Conservation (phyloP, 2,329 filamentous ascomycete species). For the Trichoderma sp. region DNA sequence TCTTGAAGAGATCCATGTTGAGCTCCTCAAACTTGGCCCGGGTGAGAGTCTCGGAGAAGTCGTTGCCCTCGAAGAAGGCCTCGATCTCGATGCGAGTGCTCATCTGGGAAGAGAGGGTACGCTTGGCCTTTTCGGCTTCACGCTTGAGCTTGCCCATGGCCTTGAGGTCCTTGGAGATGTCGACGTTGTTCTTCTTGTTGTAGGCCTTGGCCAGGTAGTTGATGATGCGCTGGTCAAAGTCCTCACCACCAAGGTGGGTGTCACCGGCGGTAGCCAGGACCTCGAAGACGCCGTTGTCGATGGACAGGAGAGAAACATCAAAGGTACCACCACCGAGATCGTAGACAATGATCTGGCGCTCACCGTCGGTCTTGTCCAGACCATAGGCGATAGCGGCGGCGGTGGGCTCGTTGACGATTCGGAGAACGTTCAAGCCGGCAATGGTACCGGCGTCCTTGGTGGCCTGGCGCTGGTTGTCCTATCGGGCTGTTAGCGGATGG, state of each 20-base stretch:
- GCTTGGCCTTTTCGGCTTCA: conserved; percentile 99
- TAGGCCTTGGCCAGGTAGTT: conserved; percentile 94
- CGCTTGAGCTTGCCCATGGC: conserved; percentile 99
- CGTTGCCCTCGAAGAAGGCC: conserved; percentile 92
- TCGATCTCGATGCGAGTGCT: conserved; percentile 95
- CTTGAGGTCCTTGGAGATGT: conserved; percentile 93
- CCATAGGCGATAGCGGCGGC: conserved; percentile 94
- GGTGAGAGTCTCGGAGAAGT: conserved; percentile 97
- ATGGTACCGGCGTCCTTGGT: conserved; percentile 94
- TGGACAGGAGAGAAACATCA: conserved; percentile 90
- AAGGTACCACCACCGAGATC: conserved; percentile 94
- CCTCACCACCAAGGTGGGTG: conserved; percentile 96
- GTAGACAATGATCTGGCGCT: conserved; percentile 89
- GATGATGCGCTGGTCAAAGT: conserved; percentile 98
- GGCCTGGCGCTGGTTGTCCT: conserved; percentile 91
- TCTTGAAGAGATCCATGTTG: conserved; percentile 99
- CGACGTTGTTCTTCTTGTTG: conserved; percentile 96
- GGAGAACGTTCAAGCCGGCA: conserved; percentile 90
- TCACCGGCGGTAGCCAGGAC: conserved; percentile 94
- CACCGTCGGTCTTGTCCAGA: conserved; percentile 80
- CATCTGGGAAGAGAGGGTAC: conserved; percentile 92
- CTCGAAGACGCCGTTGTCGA: conserved; percentile 91
- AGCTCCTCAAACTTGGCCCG: conserved; percentile 99
- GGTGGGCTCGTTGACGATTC: conserved; percentile 95
- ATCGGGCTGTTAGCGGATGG: conserved; percentile 33